A percentile compares a stretch with the other conserved stretches of the same genome.
Conservation (phyloP, 176 grass and related monocot genomes). For the Alloteropsis semialata region DNA sequence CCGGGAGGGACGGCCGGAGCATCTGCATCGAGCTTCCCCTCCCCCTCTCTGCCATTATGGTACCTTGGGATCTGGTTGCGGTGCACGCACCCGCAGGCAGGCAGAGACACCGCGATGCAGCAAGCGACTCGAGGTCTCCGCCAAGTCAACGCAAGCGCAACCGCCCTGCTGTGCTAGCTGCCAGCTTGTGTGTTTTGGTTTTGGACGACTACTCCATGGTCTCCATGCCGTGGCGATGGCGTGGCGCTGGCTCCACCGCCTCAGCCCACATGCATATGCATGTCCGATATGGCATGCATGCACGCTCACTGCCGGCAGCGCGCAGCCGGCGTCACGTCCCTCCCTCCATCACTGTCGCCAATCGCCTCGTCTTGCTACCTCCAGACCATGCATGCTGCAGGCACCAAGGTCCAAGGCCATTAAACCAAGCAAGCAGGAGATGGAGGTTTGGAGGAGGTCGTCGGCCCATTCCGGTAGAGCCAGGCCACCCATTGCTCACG, state of each 20-base stretch:
- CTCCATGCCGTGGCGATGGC: background rate
- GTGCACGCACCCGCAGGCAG: background rate
- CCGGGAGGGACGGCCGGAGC: background rate
- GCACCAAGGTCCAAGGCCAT: background rate
- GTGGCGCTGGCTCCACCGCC: background rate
- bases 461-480: background rate
- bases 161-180: background rate
- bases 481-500: background rate
- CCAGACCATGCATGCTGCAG: background rate
- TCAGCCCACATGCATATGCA: background rate
- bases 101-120: background rate
- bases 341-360: too few species aligned
- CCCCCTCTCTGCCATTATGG: background rate
- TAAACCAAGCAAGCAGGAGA: conserved; percentile 11
- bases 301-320: background rate
- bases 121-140: conserved; percentile 11
- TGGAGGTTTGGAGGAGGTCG: too few species aligned
- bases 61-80: conserved; percentile 18
- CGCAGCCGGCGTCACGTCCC: too few species aligned
- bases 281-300: background rate
- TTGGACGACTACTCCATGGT: too few species aligned
- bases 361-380: background rate
- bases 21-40: background rate
- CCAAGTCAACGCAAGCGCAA: conserved; percentile 9
- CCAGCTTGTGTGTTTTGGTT: background rate